A percentile compares a stretch with the other conserved stretches of the same genome.
phyloP scores from a whole-genome alignment of 1,139 yeast species.

The Saccharomyces hybrid region DNA sequence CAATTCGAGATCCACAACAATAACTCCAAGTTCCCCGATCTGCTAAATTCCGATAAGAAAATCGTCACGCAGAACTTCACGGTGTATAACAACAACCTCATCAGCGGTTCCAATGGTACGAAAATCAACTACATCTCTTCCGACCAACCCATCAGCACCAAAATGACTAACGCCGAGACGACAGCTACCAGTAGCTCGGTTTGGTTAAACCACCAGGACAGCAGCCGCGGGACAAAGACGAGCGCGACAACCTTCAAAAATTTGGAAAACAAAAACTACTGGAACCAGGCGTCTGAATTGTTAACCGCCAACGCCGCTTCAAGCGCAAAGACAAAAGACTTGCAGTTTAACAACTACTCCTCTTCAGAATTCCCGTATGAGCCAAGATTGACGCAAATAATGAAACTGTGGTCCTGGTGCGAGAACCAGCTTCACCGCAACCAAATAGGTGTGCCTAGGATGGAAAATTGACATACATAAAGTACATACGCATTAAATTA shows the following conservation, averaged over 20 bases:
- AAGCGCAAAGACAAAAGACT: background rate
- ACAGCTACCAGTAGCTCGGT: no score
- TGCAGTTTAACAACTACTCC: background rate
- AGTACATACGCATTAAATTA: background rate
- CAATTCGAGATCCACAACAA: conserved; percentile 6
- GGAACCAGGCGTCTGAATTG: conserved; percentile 3
- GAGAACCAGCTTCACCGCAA: conserved; percentile 44
- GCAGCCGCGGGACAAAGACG: no score
- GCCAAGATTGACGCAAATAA: conserved; percentile 46
- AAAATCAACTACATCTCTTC: conserved; percentile 1
- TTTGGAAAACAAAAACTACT: background rate
- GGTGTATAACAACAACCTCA: background rate
- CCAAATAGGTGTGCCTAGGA: conserved; percentile 34
- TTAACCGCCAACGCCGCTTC: background rate
- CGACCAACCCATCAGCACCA: background rate
- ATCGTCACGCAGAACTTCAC: background rate
- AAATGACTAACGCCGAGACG: background rate
- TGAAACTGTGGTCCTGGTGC: conserved; percentile 56
- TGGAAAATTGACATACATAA: conserved; percentile 19
- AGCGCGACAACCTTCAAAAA: background rate
- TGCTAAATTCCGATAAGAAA: conserved; percentile 5
- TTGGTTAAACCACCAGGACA: no score
- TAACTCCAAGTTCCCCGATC: conserved; percentile 15
- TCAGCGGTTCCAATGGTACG: conserved; percentile 8
- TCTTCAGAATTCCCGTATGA: conserved; percentile 20